phyloP scores from a whole-genome alignment of 73 alveolate species.

The Uronychia binucleata region DNA sequence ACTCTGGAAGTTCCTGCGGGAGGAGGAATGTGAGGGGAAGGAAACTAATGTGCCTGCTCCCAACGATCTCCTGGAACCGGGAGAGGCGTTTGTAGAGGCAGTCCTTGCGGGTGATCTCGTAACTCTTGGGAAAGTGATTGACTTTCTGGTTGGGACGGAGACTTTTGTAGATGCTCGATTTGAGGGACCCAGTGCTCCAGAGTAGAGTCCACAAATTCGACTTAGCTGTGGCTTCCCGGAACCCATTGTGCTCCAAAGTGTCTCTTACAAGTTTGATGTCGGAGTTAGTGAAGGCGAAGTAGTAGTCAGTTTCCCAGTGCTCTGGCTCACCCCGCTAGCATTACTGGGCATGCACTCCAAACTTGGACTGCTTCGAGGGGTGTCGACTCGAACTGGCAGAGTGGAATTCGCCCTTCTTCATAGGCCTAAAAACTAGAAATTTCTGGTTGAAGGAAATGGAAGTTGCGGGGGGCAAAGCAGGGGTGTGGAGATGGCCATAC shows the following conservation, averaged over 20 bases:
- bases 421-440: not conserved
- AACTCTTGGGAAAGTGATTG: constrained; percentile 82
- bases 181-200: not conserved
- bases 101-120: constrained; percentile 78
- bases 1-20: constrained; percentile 64
- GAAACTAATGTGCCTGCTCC: constrained; percentile 50
- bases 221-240: not conserved
- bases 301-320: not conserved
- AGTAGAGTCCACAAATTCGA: not conserved
- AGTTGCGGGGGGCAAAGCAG: not conserved
- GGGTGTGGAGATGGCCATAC: not conserved
- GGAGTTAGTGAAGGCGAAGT: not conserved
- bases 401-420: not conserved
- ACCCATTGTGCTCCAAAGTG: not conserved
- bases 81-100: constrained; percentile 45
- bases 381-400: not conserved
- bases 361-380: not conserved
- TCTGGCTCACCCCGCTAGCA: not conserved
- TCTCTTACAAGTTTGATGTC: not conserved
- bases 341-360: not conserved
- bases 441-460: not conserved
- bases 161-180: constrained; percentile 50
- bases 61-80: constrained; percentile 55
- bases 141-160: constrained; percentile 60
- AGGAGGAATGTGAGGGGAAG: constrained; percentile 76